These are phyloP conservation scores for Earliella scabrosa DNA, from an alignment of 1,284 basidiomycete genomes.

Conservation along the genomic window DNA sequence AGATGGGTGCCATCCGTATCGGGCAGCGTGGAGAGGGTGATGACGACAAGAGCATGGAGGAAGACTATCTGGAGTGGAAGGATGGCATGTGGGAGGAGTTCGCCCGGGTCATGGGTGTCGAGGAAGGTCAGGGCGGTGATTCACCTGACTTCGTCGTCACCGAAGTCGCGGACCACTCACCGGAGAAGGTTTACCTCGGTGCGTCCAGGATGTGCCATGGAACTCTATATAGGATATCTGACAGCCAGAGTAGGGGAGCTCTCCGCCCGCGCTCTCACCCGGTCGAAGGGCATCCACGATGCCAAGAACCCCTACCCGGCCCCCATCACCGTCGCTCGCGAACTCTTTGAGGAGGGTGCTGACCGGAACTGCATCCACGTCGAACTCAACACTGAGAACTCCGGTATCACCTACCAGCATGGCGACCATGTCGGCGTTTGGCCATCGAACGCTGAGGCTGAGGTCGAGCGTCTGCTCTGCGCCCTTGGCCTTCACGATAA, in stretches of 20 bases:
- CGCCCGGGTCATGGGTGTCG: constrained; percentile 80
- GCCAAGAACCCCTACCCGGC: constrained; percentile 97
- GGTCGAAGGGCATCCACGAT: constrained; percentile 93
- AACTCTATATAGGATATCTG: not conserved
- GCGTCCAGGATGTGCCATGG: constrained; percentile 30
- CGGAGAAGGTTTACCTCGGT: constrained; percentile 92
- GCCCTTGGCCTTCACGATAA: constrained; percentile 84
- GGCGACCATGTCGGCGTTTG: constrained; percentile 98
- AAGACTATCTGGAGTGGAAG: constrained; percentile 99
- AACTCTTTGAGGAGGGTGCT: constrained; percentile 79
- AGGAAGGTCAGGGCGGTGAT: constrained; percentile 96
- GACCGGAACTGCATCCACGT: constrained; percentile 96
- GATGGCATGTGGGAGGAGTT: constrained; percentile 96
- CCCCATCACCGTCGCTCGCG: constrained; percentile 77
- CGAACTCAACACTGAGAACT: constrained; percentile 94
- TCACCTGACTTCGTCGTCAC: constrained; percentile 93
- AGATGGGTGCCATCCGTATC: constrained; percentile 87
- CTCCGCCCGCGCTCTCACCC: constrained; percentile 87
- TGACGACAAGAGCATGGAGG: constrained; percentile 99
- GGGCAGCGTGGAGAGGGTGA: constrained; percentile 96
- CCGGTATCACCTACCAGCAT: constrained; percentile 97
- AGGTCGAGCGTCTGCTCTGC: constrained; percentile 89
- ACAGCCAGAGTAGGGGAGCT: constrained; percentile 67
- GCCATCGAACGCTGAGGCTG: constrained; percentile 93
- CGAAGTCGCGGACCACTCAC: constrained; percentile 75